Conservation (phyloP, 2,329 filamentous ascomycete species). For the Venturia asperata region DNA sequence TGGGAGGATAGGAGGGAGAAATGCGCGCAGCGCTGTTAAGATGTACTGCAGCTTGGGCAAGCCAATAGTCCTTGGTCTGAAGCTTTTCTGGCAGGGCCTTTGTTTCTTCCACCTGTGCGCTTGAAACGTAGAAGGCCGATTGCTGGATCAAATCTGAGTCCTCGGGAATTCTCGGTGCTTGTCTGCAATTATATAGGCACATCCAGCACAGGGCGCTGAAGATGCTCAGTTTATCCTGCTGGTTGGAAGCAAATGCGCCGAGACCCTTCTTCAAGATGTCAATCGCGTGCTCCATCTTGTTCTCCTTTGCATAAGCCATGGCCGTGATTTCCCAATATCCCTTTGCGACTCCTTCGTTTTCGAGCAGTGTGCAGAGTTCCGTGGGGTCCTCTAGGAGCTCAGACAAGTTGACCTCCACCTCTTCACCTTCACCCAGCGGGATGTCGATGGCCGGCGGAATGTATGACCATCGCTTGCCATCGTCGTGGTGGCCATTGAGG, state of each 20-base stretch:
- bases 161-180: slow-evolving; percentile 61
- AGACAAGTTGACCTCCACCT: slow-evolving; percentile 87
- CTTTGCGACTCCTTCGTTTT: slow-evolving; percentile 86
- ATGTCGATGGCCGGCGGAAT: slow-evolving; percentile 57
- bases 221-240: slow-evolving; percentile 78
- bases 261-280: slow-evolving; percentile 66
- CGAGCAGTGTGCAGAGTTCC: slow-evolving; percentile 88
- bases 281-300: slow-evolving; percentile 77
- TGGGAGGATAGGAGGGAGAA: slow-evolving; percentile 83
- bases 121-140: slow-evolving; percentile 15
- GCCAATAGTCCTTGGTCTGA: slow-evolving; percentile 79
- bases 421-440: slow-evolving; percentile 54
- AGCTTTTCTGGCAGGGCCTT: slow-evolving; percentile 12
- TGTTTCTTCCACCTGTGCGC: slow-evolving; percentile 2
- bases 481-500: slow-evolving; percentile 13
- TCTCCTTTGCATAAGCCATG: slow-evolving; percentile 91
- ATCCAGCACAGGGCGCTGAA: slow-evolving; percentile 84
- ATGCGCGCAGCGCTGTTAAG: slow-evolving; percentile 94
- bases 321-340: slow-evolving; percentile 98
- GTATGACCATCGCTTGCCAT: slow-evolving; percentile 10
- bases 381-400: slow-evolving; percentile 89
- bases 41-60: slow-evolving; percentile 81
- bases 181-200: slow-evolving; percentile 80
- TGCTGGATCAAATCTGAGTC: slow-evolving; percentile 31
- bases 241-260: slow-evolving; percentile 61